Evolutionary conservation across 1,284 basidiomycete species (phyloP), one percentile per base, ranked within the genome.

Genomic region (Cryptococcus hybrid): DNA sequence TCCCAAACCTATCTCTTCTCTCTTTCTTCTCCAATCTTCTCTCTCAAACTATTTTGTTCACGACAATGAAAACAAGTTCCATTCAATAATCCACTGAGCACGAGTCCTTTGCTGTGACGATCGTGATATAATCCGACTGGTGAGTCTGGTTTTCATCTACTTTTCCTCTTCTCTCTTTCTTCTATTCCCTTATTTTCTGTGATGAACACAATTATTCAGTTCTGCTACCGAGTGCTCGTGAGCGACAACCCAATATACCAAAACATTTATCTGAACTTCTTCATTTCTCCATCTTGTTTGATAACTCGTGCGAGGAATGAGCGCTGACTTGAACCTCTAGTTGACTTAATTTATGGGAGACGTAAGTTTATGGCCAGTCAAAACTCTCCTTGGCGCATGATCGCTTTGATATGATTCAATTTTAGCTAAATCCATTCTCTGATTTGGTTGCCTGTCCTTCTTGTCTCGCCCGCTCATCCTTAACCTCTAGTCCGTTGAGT

Each of bases 381-480:
- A 24, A 12, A 3, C 34, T 12, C n/a, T 43, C 40, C 39, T 30
- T 40, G 12, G 6, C 45, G 51, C 44, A 47, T 48, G 40, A 37
- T 30, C 40, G 37, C 34, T 15, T 63, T 59, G 64, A 72, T 55
- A 75, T 68, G 75, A 76, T 76, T 76, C 66, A 76, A 74, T 66
- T 70, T 76, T 67, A 76, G 75, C 75, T 76, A 67, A 76, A 76
- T 76, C 75, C 75, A 76, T 76, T 76, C 75, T 76, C 75, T 76
- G 69, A 76, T 53, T 62, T 55, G 62, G 62, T 57, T 52, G 57
- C 56, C 47, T 51, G 58, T 54, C 60, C 64, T 51, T 62, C 56
- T 50, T 43, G 39, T 51, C 49, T 57, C 47, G 51, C 62, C 58
- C 59, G 55, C 66, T 62, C 57, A 53, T 65, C 62, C 54, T 59